These are phyloP conservation scores for Talaromyces adpressus DNA, from an alignment of 495 filamentous ascomycete genomes.

Conservation along the genomic window DNA sequence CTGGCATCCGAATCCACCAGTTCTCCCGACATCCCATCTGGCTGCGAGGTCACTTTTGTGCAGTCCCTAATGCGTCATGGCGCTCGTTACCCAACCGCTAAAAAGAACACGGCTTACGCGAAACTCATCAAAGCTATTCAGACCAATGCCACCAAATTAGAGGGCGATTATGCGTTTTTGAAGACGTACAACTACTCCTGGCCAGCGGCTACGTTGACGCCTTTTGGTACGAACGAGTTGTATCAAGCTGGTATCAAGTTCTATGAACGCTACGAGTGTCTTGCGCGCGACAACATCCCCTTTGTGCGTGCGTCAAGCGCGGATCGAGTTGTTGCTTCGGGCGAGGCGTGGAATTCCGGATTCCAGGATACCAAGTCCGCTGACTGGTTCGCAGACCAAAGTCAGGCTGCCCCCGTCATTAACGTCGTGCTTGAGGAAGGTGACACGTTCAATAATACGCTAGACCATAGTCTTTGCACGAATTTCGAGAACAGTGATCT, in stretches of 20 bases:
- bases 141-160: slow-evolving; percentile 34
- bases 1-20: not conserved
- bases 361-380: slow-evolving; percentile 44
- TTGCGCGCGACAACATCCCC: slow-evolving; percentile 38
- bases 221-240: slow-evolving; percentile 57
- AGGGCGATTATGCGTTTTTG: slow-evolving; percentile 48
- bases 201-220: slow-evolving; percentile 57
- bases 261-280: slow-evolving; percentile 49
- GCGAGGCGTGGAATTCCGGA: slow-evolving; percentile 54
- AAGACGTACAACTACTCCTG: slow-evolving; percentile 53
- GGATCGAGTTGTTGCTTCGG: slow-evolving; percentile 56
- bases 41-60: slow-evolving; percentile 57
- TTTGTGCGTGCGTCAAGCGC: slow-evolving; percentile 57
- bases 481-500: slow-evolving; percentile 36
- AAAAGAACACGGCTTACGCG: slow-evolving; percentile 43
- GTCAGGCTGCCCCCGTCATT: slow-evolving; percentile 36
- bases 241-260: slow-evolving; percentile 57
- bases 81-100: slow-evolving; percentile 56
- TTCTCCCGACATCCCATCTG: slow-evolving; percentile 29
- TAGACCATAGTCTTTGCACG: slow-evolving; percentile 54
- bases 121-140: slow-evolving; percentile 49
- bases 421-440: slow-evolving; percentile 51
- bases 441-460: slow-evolving; percentile 54
- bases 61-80: slow-evolving; percentile 65
- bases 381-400: slow-evolving; percentile 20